Conservation (phyloP, 2,329 filamentous ascomycete genomes). For the Ascochyta clinopodiicola region DNA sequence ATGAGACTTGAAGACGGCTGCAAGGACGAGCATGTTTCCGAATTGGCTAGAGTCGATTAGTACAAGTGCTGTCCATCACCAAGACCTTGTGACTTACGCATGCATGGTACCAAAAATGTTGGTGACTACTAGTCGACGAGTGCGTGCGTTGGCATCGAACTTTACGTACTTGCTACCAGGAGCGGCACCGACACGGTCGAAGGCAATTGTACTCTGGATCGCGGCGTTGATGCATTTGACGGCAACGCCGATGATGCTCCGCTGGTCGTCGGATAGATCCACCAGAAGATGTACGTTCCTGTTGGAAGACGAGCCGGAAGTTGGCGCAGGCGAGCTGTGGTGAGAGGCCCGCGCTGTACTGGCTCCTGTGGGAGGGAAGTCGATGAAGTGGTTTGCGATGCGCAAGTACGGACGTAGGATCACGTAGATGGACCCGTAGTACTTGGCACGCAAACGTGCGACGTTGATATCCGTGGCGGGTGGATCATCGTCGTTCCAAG, state of each 20-base stretch:
- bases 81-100: constrained; percentile 29
- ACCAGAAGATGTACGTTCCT: constrained; percentile 35
- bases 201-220: constrained; percentile 83
- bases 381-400: constrained; percentile 62
- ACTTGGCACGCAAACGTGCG: constrained; percentile 88
- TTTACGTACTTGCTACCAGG: constrained; percentile 31
- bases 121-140: constrained; percentile 79
- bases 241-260: constrained; percentile 35
- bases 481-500: constrained; percentile 70
- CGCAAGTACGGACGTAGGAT: constrained; percentile 81
- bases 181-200: constrained; percentile 65
- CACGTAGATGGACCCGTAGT: constrained; percentile 90
- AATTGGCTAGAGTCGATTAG: constrained; percentile 73
- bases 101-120: constrained; percentile 71
- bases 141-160: constrained; percentile 63
- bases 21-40: constrained; percentile 90
- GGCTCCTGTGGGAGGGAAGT: constrained; percentile 50
- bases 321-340: constrained; percentile 55
- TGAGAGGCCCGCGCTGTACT: constrained; percentile 47
- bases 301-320: constrained; percentile 30
- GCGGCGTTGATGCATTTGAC: constrained; percentile 62
- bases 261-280: constrained; percentile 35
- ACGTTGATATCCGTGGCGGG: constrained; percentile 79
- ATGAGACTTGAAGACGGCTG: constrained; percentile 75
- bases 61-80: neutral